Conservation (phyloP, 768 basidiomycete genomes). For the Ephemerocybe angulata region DNA sequence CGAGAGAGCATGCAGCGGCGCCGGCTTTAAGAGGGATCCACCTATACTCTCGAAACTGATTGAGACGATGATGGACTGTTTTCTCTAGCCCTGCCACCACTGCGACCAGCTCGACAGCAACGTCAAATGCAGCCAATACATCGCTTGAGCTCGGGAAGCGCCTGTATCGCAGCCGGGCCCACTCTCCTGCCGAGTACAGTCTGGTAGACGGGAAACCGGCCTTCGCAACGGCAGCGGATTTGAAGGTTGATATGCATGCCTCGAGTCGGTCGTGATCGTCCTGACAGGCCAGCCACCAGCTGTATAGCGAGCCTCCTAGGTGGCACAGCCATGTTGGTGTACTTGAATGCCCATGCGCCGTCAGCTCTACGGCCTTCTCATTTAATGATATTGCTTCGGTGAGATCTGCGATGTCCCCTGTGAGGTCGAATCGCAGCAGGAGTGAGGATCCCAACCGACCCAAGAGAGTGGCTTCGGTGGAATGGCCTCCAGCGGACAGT, state of each 20-base stretch:
- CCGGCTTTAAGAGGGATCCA: slow-evolving; percentile 15
- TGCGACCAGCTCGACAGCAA: neutral
- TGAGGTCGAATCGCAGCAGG: neutral
- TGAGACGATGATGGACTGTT: neutral
- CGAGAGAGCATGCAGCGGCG: slow-evolving; percentile 19
- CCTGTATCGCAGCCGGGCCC: neutral
- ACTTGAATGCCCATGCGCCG: neutral
- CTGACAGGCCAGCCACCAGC: neutral
- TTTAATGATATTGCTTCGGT: neutral
- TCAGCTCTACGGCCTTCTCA: neutral
- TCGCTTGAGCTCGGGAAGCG: neutral
- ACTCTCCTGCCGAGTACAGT: slow-evolving; percentile 2
- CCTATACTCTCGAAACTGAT: neutral
- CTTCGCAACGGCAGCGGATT: neutral
- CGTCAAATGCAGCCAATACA: neutral
- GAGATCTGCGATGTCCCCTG: neutral
- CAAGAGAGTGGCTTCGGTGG: no score
- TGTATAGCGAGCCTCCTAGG: neutral
- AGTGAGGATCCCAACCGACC: neutral
- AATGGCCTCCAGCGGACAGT: no score
- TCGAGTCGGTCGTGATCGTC: neutral
- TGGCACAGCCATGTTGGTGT: neutral
- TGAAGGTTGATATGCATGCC: neutral
- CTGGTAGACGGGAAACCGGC: slow-evolving; percentile 1
- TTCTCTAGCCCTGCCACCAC: slow-evolving; percentile 2